These are phyloP conservation scores for Blastosporella zonata DNA, from an alignment of 1,284 basidiomycete genomes.

Conservation along the genomic window DNA sequence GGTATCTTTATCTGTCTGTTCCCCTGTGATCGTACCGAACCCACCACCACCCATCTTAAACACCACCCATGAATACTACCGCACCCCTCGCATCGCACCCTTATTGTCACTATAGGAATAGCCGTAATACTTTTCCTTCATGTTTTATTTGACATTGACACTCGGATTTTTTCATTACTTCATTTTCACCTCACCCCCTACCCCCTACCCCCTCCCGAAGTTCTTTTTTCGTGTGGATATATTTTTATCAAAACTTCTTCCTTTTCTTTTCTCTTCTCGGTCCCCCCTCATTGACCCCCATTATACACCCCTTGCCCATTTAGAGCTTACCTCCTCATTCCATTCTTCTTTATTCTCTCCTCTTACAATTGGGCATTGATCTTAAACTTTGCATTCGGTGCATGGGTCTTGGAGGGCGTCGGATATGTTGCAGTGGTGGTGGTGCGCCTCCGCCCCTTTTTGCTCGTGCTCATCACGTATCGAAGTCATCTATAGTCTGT, in stretches of 20 bases:
- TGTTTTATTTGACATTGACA: no score
- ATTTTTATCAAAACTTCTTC: neutral
- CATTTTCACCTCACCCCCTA: no score
- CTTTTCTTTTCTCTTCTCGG: neutral
- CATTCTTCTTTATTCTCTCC: neutral
- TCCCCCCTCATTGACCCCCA: neutral
- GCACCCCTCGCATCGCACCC: neutral
- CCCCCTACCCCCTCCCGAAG: no score
- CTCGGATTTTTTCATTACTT: constrained; percentile 1
- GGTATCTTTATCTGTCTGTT: constrained; percentile 2
- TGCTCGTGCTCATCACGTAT: neutral
- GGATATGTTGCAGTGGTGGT: neutral
- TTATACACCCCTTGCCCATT: neutral
- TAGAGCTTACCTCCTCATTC: neutral
- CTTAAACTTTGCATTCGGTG: neutral
- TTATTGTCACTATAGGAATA: constrained; percentile 7
- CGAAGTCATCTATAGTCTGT: constrained; percentile 7
- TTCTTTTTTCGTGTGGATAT: constrained; percentile 1
- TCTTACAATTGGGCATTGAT: neutral
- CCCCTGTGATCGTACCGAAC: neutral
- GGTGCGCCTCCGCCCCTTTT: neutral
- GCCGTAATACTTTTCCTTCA: constrained; percentile 1
- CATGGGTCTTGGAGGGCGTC: neutral
- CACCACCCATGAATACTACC: neutral
- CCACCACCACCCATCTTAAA: neutral